Evolutionary conservation across 768 basidiomycete species (phyloP).

Genomic region (Dacryopinax primogenitus): DNA sequence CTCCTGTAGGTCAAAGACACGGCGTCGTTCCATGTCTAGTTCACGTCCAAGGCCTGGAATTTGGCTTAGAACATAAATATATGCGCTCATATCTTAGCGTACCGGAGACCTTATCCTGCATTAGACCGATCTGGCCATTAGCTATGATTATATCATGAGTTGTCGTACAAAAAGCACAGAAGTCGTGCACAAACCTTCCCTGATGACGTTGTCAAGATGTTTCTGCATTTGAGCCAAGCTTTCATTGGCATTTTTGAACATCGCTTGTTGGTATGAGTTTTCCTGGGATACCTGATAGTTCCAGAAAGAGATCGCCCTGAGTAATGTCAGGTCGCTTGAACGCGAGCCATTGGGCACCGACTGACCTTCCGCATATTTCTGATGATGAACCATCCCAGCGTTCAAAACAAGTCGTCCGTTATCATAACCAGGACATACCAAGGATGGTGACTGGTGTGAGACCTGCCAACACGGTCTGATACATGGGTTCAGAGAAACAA

Average conservation of each 20-base stretch:
- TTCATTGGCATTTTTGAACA: conserved; percentile 67
- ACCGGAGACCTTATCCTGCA: conserved; percentile 60
- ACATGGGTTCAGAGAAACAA: conserved; percentile 10
- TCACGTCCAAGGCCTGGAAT: conserved; percentile 61
- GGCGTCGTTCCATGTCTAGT: conserved; percentile 64
- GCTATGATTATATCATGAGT: conserved; percentile 43
- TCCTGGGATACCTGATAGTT: conserved; percentile 84
- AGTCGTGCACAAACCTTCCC: conserved; percentile 49
- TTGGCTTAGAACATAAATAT: neutral
- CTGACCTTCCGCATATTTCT: conserved; percentile 67
- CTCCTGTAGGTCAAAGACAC: conserved; percentile 61
- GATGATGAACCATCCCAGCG: neutral
- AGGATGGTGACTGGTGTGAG: conserved; percentile 59
- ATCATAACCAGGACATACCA: neutral
- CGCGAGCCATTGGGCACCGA: conserved; percentile 14
- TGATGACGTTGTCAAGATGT: conserved; percentile 68
- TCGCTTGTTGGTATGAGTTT: conserved; percentile 72
- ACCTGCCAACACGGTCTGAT: conserved; percentile 72
- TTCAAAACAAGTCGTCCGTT: neutral
- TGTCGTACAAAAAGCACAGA: too few species aligned
- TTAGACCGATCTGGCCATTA: conserved; percentile 58
- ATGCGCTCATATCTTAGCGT: conserved; percentile 12
- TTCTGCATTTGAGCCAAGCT: conserved; percentile 73
- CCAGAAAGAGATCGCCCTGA: conserved; percentile 77
- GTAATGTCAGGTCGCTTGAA: neutral